Evolutionary conservation across 164 flowering plant genomes (phyloP).

Genomic region (Paratinospora sagittata): DNA sequence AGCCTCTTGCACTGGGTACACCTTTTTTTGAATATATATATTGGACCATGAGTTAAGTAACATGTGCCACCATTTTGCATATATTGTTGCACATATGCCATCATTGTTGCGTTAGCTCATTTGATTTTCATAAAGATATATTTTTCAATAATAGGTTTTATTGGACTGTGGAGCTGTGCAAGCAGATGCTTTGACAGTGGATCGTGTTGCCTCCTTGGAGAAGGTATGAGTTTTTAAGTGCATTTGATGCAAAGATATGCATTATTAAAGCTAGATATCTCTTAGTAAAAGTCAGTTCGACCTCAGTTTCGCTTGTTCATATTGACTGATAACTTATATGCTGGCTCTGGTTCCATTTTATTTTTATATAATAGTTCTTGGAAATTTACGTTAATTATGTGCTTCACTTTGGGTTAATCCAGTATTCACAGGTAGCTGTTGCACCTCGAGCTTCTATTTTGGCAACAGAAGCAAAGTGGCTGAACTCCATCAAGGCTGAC

Average conservation of each 20-base stretch:
- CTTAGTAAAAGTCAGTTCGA: not conserved
- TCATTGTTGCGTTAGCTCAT: too few species aligned
- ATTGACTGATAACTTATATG: not conserved
- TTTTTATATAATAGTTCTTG: not conserved
- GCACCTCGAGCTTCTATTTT: too few species aligned
- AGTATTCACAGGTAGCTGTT: constrained; percentile 93
- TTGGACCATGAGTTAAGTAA: too few species aligned
- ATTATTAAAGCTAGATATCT: not conserved
- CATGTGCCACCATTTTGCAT: too few species aligned
- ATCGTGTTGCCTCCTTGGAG: constrained; percentile 91
- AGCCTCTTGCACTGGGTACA: too few species aligned
- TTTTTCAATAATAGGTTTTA: constrained; percentile 45
- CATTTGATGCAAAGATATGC: not conserved
- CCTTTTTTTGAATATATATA: too few species aligned
- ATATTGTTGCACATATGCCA: too few species aligned
- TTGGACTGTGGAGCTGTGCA: constrained; percentile 98
- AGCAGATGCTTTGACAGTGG: constrained; percentile 97
- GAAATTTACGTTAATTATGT: not conserved
- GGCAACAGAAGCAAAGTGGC: constrained; percentile 90
- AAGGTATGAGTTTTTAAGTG: constrained; percentile 47
- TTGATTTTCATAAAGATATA: not conserved
- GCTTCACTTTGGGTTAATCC: constrained; percentile 5
- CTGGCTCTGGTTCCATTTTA: not conserved
- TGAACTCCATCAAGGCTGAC: constrained; percentile 88
- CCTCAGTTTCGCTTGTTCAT: not conserved